Base-by-base conservation (phyloP, 495 filamentous ascomycete genomes). In the Hypoxylon fuscum region DNA sequence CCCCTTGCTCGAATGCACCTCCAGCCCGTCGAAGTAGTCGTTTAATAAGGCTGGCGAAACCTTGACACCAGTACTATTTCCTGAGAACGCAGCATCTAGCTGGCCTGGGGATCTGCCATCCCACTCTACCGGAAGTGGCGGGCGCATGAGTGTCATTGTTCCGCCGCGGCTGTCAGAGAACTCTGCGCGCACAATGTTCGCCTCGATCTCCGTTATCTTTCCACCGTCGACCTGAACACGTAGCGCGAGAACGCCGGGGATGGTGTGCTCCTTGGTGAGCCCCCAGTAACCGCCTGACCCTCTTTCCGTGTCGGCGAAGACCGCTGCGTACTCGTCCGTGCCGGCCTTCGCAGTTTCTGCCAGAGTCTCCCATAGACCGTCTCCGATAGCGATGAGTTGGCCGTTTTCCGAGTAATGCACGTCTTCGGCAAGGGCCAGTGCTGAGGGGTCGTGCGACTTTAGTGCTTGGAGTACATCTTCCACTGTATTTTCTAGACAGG, bases 351-450 rank as follows among this genome's bases (percentile, higher is more conserved):
- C 63, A 18, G 59, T 54, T 32, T 55, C 27, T 18, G 45, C 53
- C 1, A 75, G 52, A 4, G 70, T 73, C 35, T 68, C 50, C 72
- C 69, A 73, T 31, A 72, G 25, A 1, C 71, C 72, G 17, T 75
- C 66, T 20, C 71, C 69, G 0, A 73, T 12, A 2, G 66, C 63
- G 21, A 71, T 35, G 23, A 71, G 70, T 37, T 73, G 72, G 1
- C 70, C 71, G 42, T 75, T 75, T 41, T 75, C 72, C 0, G 72
- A 69, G 38, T 71, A 72, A 1, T 44, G 66, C 10, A 58, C 50
- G n/a, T 51, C 55, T 21, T 48, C 54, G 9, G 72, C 68, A 23
- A 73, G 45, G 5, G 70, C 66, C 18, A 75, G 34, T 7, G 23
- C 69, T 4, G 59, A 56, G n/a, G 52, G 38, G 21, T 70, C 52